Conservation (phyloP, 1,284 basidiomycete genomes). For the Laetiporus sulphureus region DNA sequence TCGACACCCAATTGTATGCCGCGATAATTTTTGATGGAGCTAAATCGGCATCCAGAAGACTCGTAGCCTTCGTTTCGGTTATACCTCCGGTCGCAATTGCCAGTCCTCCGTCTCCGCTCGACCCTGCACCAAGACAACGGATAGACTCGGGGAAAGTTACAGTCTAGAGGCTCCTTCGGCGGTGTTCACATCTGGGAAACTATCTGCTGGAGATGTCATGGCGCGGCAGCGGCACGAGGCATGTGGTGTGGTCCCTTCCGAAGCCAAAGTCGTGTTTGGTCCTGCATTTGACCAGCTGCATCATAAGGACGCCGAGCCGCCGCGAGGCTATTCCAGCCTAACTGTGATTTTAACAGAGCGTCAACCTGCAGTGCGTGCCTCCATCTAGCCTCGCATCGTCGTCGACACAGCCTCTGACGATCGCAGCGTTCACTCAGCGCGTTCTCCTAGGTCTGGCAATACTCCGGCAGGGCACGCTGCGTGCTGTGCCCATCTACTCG, state of each 20-base stretch:
- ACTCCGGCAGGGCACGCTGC: conserved; percentile 9
- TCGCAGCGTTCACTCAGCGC: conserved; percentile 2
- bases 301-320: conserved; percentile 12
- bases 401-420: conserved; percentile 12
- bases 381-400: conserved; percentile 10
- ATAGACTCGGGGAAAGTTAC: conserved; percentile 2
- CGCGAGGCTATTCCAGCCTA: conserved; percentile 2
- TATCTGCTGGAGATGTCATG: too few relatives aligned
- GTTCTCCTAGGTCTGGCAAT: conserved; percentile 12
- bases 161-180: conserved; percentile 2
- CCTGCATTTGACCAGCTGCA: conserved; percentile 5
- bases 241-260: conserved; percentile 3
- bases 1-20: not conserved
- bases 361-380: conserved; percentile 9
- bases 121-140: conserved; percentile 1
- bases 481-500: not conserved
- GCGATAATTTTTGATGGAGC: conserved; percentile 8
- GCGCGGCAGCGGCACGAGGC: too few relatives aligned
- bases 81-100: conserved; percentile 16
- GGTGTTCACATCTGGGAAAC: conserved; percentile 5
- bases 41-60: conserved; percentile 2
- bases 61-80: conserved; percentile 11
- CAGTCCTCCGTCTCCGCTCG: conserved; percentile 13
- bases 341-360: conserved; percentile 11
- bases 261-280: conserved; percentile 2